These are phyloP conservation scores for Naganishia kalamii DNA, from an alignment of 768 basidiomycete genomes.

Conservation along the genomic window DNA sequence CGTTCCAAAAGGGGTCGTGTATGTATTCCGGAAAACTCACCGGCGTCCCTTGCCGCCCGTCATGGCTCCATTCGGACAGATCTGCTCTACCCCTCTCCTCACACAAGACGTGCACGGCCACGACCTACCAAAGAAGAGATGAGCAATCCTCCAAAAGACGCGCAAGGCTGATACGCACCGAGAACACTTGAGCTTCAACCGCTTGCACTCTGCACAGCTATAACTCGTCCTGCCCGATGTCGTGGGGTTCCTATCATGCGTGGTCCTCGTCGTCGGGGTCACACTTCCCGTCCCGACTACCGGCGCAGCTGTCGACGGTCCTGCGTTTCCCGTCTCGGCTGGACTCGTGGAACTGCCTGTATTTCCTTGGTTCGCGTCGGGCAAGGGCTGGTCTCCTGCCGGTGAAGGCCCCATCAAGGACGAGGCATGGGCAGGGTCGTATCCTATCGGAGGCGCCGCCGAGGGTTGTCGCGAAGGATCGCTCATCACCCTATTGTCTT, in stretches of 20 bases:
- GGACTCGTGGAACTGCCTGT: constrained; percentile 4
- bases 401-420: background rate
- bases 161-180: constrained; percentile 2
- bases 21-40: constrained; percentile 16
- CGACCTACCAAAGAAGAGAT: background rate
- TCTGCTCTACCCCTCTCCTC: constrained; percentile 41
- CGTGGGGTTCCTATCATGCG: background rate
- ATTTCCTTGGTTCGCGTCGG: background rate
- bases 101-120: constrained; percentile 44
- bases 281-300: background rate
- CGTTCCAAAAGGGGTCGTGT: background rate
- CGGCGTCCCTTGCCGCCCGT: constrained; percentile 39
- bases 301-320: background rate
- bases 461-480: too few species aligned
- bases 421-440: background rate
- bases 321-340: background rate
- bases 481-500: too few species aligned
- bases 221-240: constrained; percentile 25
- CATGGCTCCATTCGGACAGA: constrained; percentile 43
- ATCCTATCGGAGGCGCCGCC: too few species aligned
- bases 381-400: background rate
- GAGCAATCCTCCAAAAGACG: background rate
- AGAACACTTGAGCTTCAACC: constrained; percentile 43
- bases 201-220: constrained; percentile 44
- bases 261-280: background rate